Percentiles rank a stretch among this genome's conserved stretches.
These are phyloP conservation scores for Hypoxylon cercidicola DNA, from an alignment of 495 filamentous ascomycete genomes.

Conservation along the genomic window DNA sequence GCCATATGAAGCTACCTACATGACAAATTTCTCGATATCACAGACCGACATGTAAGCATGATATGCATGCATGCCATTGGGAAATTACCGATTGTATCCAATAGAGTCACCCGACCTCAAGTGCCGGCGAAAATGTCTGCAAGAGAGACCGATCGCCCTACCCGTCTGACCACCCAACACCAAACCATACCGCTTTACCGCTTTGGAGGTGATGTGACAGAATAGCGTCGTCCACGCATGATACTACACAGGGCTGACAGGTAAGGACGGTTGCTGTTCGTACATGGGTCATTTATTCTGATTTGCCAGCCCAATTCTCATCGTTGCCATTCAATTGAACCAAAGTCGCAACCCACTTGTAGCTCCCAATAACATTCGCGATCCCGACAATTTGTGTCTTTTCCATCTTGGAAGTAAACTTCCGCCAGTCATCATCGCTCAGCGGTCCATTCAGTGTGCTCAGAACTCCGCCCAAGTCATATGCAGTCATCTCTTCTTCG, in stretches of 20 bases:
- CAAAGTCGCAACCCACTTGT: conserved; percentile 1
- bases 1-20: neutral
- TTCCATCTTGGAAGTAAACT: neutral
- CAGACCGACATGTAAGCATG: neutral
- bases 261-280: too few species aligned
- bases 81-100: neutral
- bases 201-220: too few species aligned
- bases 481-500: conserved; percentile 4
- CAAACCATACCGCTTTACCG: neutral
- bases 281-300: neutral
- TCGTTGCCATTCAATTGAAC: conserved; percentile 1
- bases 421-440: neutral
- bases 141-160: neutral
- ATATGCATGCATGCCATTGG: neutral
- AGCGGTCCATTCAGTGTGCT: neutral
- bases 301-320: conserved; percentile 2
- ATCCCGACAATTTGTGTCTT: conserved; percentile 3
- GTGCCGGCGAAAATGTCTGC: neutral
- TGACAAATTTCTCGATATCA: neutral
- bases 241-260: too few species aligned
- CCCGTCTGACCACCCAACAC: conserved; percentile 1
- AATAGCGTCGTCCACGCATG: too few species aligned
- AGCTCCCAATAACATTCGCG: conserved; percentile 4
- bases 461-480: neutral
- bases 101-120: neutral